phyloP scores from a whole-genome alignment of 2,329 filamentous ascomycete genomes.

The Claviceps sp. region DNA sequence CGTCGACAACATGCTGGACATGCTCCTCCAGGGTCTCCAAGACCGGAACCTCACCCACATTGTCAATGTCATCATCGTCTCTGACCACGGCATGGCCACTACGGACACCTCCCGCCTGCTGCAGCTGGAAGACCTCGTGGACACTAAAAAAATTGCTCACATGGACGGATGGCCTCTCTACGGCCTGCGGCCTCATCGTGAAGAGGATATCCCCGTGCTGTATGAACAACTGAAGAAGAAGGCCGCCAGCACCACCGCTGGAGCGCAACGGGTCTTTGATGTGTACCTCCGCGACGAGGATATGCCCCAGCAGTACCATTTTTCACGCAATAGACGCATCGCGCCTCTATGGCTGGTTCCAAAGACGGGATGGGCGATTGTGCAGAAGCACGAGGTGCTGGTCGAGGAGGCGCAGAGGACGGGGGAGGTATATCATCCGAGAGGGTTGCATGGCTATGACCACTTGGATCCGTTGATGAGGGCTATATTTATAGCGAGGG shows the following conservation, averaged over 20 bases:
- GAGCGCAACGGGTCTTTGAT: slow-evolving; percentile 55
- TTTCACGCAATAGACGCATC: slow-evolving; percentile 75
- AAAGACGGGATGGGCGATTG: slow-evolving; percentile 84
- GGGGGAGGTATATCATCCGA: slow-evolving; percentile 59
- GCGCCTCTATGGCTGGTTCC: slow-evolving; percentile 92
- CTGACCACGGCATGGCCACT: slow-evolving; percentile 96
- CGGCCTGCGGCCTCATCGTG: slow-evolving; percentile 68
- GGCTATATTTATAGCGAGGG: slow-evolving; percentile 84
- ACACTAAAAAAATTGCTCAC: slow-evolving; percentile 64
- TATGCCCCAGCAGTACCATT: slow-evolving; percentile 91
- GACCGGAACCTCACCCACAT: slow-evolving; percentile 74
- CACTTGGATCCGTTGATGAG: slow-evolving; percentile 91
- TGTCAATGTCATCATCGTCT: slow-evolving; percentile 92
- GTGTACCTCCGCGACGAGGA: slow-evolving; percentile 76
- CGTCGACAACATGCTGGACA: slow-evolving; percentile 74
- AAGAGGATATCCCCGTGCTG: slow-evolving; percentile 50
- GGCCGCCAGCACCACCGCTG: slow-evolving; percentile 27
- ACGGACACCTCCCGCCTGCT: slow-evolving; percentile 69
- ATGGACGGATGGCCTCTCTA: slow-evolving; percentile 91
- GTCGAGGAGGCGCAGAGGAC: slow-evolving; percentile 50
- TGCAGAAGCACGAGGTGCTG: slow-evolving; percentile 66
- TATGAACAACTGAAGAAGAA: slow-evolving; percentile 49
- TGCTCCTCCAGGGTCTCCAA: slow-evolving; percentile 63
- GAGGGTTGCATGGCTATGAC: slow-evolving; percentile 87
- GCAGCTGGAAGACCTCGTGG: slow-evolving; percentile 81